phyloP scores from a whole-genome alignment of 108 stramenopile genomes.

The Seminavis robusta region DNA sequence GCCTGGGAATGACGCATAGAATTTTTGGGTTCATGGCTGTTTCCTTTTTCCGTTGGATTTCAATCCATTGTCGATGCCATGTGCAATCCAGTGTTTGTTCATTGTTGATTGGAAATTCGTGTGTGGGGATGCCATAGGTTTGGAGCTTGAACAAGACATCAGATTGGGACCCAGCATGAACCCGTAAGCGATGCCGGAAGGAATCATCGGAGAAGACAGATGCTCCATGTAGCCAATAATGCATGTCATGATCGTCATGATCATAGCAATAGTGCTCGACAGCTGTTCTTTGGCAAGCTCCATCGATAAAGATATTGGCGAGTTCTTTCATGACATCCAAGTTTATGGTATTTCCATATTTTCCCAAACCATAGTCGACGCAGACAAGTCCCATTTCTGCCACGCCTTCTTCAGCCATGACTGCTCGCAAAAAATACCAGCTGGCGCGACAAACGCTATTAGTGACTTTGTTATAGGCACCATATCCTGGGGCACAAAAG shows the following conservation, averaged over 20 bases:
- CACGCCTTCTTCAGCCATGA: conserved; percentile 13
- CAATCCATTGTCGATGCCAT: conserved; percentile 25
- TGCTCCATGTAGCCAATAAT: conserved; percentile 1
- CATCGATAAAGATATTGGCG: no score
- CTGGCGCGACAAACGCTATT: conserved; percentile 8
- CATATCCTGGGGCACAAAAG: no score
- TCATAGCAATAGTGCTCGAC: conserved; percentile 22
- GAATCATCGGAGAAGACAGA: not conserved
- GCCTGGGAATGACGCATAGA: conserved; percentile 7
- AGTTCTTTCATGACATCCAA: no score
- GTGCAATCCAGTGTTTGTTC: conserved; percentile 6
- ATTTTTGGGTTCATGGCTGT: no score
- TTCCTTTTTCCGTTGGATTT: conserved; percentile 2
- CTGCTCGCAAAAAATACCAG: conserved; percentile 15
- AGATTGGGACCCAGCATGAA: conserved; percentile 1
- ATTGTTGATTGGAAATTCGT: not conserved
- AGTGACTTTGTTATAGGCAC: no score
- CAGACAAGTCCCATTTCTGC: no score
- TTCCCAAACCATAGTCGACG: no score
- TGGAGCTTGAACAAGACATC: conserved; percentile 12
- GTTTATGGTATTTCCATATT: no score
- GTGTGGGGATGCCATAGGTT: conserved; percentile 23
- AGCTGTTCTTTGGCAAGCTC: conserved; percentile 15
- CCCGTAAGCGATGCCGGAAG: conserved; percentile 8
- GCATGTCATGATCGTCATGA: conserved; percentile 13